Conservation (phyloP, 2,329 filamentous ascomycete species). For the Neofusicoccum parvum region DNA sequence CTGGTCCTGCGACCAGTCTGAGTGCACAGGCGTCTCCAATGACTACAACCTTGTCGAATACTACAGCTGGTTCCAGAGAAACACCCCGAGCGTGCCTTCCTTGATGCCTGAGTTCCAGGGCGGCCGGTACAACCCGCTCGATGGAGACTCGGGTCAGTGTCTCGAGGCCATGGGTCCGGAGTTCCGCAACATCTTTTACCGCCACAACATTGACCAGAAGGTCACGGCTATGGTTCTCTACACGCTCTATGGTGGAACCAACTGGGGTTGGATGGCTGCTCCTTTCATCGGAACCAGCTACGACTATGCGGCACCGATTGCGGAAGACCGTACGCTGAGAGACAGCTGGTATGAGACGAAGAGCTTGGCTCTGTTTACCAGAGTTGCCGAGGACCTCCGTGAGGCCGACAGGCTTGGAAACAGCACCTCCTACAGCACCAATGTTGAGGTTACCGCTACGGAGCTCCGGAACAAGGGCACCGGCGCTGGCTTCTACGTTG, state of each 20-base stretch:
- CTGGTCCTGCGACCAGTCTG: conserved; percentile 65
- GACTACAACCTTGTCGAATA: conserved; percentile 56
- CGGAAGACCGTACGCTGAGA: conserved; percentile 59
- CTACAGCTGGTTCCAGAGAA: conserved; percentile 49
- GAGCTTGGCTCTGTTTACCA: conserved; percentile 61
- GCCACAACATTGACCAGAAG: conserved; percentile 62
- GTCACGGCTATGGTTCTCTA: conserved; percentile 64
- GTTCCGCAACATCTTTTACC: conserved; percentile 66
- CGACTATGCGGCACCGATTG: conserved; percentile 66
- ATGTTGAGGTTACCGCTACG: conserved; percentile 55
- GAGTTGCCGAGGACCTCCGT: conserved; percentile 59
- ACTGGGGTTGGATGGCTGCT: conserved; percentile 62
- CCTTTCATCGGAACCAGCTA: conserved; percentile 63
- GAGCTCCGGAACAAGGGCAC: conserved; percentile 63
- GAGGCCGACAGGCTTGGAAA: conserved; percentile 55
- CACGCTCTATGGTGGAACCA: conserved; percentile 67
- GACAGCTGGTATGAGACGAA: conserved; percentile 67
- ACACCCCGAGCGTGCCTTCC: conserved; percentile 48
- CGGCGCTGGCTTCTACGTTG: conserved; percentile 61
- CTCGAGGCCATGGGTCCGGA: conserved; percentile 58
- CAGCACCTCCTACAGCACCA: conserved; percentile 55
- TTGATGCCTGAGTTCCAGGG: conserved; percentile 64
- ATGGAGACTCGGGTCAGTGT: conserved; percentile 59
- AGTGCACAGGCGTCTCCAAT: conserved; percentile 62
- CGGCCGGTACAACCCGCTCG: conserved; percentile 64